Evolutionary conservation across 176 grass and related monocot species (phyloP), one percentile per base, ranked within the genome.

Genomic region (Musa acuminata): DNA sequence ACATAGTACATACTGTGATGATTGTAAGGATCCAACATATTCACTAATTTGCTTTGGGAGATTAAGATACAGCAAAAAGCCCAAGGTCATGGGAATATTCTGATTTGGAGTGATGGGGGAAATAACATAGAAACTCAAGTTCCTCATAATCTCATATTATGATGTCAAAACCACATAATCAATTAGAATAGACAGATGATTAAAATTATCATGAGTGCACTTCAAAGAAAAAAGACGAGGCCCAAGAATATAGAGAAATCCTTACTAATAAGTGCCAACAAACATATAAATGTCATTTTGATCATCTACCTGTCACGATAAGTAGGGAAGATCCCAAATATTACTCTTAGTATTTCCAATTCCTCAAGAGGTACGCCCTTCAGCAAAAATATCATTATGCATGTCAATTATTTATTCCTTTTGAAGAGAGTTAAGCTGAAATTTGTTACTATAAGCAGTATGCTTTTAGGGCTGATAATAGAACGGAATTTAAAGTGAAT

Each of bases 281-380:
- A 52, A 52, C 2, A 51, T 23, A 64, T 22, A 26, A 17, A 57
- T 49, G 25, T 26, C 26, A 75, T 48, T 35, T 9, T 8, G 26
- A 51, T 64, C 21, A 29, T 77, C 35, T 88, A 96, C 89, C 93
- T 97, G 79, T 97, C 82, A 57, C 84, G 80, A 76, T 93, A 93
- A 78, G 94, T 97, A 74, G 94, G 94, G 51, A 97, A 97, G 85
- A 97, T 97, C 65, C 94, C 94, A 75, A 73, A 97, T 72, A 97
- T 89, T 51, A 97, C 94, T 81, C 94, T 97, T 64, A 82, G 80
- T 85, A 98, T 85, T 66, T 98, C 87, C 87, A 98, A 62, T 8
- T 87, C 67, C 35, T 93, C 85, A 82, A 98, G 85, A 84, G 79
- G 58, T 2, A 69, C 76, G 55, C 77, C 88, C 86, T 96, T 81